Evolutionary conservation across 371 early-diverging fungal genomes (phyloP), one percentile per base, ranked within the genome.

Genomic region (Mucor plumbeus): DNA sequence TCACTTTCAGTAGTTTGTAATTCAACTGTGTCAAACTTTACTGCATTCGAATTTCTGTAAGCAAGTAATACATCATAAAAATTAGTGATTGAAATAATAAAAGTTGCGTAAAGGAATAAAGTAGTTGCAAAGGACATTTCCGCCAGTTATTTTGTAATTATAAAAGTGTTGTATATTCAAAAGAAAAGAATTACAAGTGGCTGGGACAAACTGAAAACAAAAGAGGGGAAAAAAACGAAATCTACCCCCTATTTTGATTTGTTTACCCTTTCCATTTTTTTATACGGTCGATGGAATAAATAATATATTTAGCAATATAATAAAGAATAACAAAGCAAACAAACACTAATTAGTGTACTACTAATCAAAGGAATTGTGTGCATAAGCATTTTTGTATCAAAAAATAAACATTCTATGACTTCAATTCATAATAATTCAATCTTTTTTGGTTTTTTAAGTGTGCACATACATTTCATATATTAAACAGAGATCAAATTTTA

Each of bases 191-290:
- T 21, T 19, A 21, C 48, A 48, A 48, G 48, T 48, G 48, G 48
- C 50, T 50, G 50, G 50, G 1, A 50, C 17, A 50, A 50, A 26
- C 4, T 50, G 26, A 21, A 50, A 50, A 50, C 50, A 50, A 26
- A 26, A 50, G 50, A 50, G 50, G 26, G 50, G 50, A 13, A 26
- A 26, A 19, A 50, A 21, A 26, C 26, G 3, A 11, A 21, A 9
- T 21, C 26, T 50, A 50, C 50, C 50, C 50, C 50, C 50, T 48
- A 48, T 41, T 11, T 19, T 48, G 48, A 48, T 17, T 47, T 19
- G 43, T n/a, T 44, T 44, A 17, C 2, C 43, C 15, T 43, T 14
- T 0, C 43, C 5, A 5, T 5, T 41, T 14, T 26, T 26, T 26
- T 26, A 38, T 9, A 38, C 4, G 38, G 9, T 11, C 38, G 38